Evolutionary conservation across 352 stramenopile genomes (phyloP).

Genomic region (Pythium phragmitis): DNA sequence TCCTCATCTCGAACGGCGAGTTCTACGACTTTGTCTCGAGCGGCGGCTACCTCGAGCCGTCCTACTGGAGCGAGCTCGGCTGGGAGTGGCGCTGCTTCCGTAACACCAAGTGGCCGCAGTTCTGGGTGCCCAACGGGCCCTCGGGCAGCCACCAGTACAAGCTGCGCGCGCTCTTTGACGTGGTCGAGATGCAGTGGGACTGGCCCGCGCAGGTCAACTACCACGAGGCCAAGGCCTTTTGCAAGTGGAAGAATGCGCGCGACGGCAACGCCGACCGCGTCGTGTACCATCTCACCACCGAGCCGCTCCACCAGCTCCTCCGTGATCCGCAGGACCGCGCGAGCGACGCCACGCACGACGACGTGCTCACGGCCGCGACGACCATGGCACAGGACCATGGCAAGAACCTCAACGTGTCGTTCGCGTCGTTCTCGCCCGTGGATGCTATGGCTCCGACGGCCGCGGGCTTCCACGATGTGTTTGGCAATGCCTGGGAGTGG

Average conservation of each 20-base stretch:
- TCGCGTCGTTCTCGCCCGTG: constrained; percentile 90
- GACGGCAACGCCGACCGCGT: constrained; percentile 62
- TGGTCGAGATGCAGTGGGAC: constrained; percentile 92
- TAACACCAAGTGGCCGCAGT: constrained; percentile 96
- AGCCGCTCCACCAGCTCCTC: constrained; percentile 93
- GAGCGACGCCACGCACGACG: constrained; percentile 48
- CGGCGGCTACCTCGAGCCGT: constrained; percentile 90
- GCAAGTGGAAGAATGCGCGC: constrained; percentile 78
- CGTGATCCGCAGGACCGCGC: constrained; percentile 62
- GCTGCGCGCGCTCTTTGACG: constrained; percentile 92
- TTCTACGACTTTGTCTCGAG: constrained; percentile 94
- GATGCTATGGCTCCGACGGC: constrained; percentile 67
- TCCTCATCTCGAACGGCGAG: constrained; percentile 96
- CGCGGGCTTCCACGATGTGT: constrained; percentile 91
- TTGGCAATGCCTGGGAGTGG: constrained; percentile 97
- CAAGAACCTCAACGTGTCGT: constrained; percentile 93
- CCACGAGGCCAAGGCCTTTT: constrained; percentile 94
- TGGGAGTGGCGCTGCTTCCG: constrained; percentile 95
- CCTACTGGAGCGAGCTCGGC: constrained; percentile 90
- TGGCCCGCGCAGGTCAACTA: constrained; percentile 96
- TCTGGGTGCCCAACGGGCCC: constrained; percentile 92
- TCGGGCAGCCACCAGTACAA: constrained; percentile 93
- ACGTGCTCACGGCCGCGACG: constrained; percentile 70
- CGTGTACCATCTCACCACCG: constrained; percentile 89
- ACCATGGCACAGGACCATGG: constrained; percentile 42